Conservation (phyloP, 345 rosid species). For the Mallotus nudiflorus region DNA sequence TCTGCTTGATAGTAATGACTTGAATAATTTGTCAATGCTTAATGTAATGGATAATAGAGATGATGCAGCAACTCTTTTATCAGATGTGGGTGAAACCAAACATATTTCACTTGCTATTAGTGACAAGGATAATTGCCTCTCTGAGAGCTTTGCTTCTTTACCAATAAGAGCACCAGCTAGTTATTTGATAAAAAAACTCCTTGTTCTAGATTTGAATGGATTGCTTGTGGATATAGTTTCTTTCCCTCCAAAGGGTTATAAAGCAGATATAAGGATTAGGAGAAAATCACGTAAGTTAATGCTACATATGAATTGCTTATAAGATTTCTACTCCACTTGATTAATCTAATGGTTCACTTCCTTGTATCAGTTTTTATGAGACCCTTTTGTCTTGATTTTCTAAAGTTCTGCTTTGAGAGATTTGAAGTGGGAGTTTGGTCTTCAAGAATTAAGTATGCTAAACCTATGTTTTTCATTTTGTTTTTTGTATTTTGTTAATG, state of each 20-base stretch:
- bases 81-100: slow-evolving; percentile 9
- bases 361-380: slow-evolving; percentile 63
- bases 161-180: background rate
- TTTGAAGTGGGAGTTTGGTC: slow-evolving; percentile 91
- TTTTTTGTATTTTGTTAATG: background rate
- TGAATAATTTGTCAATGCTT: slow-evolving; percentile 18
- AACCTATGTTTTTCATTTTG: slow-evolving; percentile 3
- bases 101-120: slow-evolving; percentile 10
- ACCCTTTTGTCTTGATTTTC: slow-evolving; percentile 64
- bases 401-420: slow-evolving; percentile 75
- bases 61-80: background rate
- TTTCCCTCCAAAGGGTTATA: slow-evolving; percentile 38
- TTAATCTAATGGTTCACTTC: slow-evolving; percentile 15
- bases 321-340: background rate
- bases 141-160: slow-evolving; percentile 1
- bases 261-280: slow-evolving; percentile 50
- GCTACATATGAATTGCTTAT: background rate
- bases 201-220: slow-evolving; percentile 90
- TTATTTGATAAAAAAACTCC: slow-evolving; percentile 48
- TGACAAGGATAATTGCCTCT: background rate
- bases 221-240: slow-evolving; percentile 67
- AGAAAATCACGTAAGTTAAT: slow-evolving; percentile 56
- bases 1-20: background rate
- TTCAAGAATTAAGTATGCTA: slow-evolving; percentile 62
- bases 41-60: slow-evolving; percentile 15